Conservation (phyloP, 2,329 filamentous ascomycete species). For the Clathrospora elynae region DNA sequence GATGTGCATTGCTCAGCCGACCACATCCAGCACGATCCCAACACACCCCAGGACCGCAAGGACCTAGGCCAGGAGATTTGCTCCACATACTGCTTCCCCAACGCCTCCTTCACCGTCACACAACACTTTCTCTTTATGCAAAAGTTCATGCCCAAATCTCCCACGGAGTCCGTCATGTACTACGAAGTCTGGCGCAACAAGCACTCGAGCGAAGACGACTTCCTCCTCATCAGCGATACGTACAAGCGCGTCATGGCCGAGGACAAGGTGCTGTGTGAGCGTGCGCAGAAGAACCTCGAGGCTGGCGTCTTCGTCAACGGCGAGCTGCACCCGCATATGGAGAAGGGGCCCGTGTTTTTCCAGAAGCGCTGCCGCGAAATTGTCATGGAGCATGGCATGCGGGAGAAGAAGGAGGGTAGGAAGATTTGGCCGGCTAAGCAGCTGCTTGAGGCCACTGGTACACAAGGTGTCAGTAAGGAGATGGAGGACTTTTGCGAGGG, state of each 20-base stretch:
- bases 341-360: conserved; percentile 65
- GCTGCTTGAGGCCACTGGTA: conserved; percentile 25
- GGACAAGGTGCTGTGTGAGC: conserved; percentile 66
- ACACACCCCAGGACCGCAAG: conserved; percentile 35
- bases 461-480: conserved; percentile 28
- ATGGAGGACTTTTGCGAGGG: conserved; percentile 38
- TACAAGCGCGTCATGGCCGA: conserved; percentile 69
- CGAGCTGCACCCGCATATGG: conserved; percentile 65
- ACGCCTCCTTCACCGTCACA: conserved; percentile 41
- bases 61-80: conserved; percentile 35
- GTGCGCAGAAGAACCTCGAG: conserved; percentile 65
- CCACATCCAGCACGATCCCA: conserved; percentile 42
- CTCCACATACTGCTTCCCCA: conserved; percentile 41
- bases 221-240: conserved; percentile 61
- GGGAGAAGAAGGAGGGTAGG: conserved; percentile 52
- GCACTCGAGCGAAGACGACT: conserved; percentile 63
- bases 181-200: conserved; percentile 69
- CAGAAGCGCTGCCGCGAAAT: conserved; percentile 58
- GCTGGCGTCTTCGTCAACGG: conserved; percentile 66
- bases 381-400: conserved; percentile 55
- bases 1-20: conserved; percentile 37
- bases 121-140: conserved; percentile 67
- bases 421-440: conserved; percentile 61
- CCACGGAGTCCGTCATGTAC: conserved; percentile 60
- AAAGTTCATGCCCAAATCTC: conserved; percentile 62